Conservation (phyloP, 2,329 filamentous ascomycete species). For the Cytospora piceae region DNA sequence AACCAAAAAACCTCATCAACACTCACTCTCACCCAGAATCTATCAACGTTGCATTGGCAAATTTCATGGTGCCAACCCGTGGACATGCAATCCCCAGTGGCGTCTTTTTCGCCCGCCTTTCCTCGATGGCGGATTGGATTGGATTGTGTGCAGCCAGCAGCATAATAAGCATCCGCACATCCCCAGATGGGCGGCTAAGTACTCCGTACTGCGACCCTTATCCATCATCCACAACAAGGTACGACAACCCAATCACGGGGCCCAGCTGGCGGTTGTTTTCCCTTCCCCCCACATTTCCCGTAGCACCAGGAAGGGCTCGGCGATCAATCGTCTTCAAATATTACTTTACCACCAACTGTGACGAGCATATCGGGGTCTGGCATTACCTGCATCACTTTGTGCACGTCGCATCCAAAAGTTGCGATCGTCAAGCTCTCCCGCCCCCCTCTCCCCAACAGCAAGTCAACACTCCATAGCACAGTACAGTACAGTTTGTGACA, state of each 20-base stretch:
- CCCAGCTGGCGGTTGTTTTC: neutral
- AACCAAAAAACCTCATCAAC: neutral
- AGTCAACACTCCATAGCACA: neutral
- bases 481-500: neutral
- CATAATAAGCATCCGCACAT: neutral
- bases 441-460: neutral
- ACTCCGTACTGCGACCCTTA: neutral
- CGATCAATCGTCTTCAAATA: neutral
- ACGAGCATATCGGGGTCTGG: neutral
- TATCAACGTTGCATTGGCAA: neutral
- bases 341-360: neutral
- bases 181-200: neutral
- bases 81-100: neutral
- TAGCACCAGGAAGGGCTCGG: neutral
- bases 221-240: neutral
- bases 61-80: neutral
- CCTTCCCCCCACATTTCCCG: neutral
- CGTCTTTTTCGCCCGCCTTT: neutral
- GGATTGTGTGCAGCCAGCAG: neutral
- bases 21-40: neutral
- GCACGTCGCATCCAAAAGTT: neutral
- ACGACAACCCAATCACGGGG: neutral
- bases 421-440: neutral
- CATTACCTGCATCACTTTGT: neutral
- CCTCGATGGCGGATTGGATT: neutral